Evolutionary conservation across 1,284 basidiomycete species (phyloP).

Genomic region (Athelia psychrophila): DNA sequence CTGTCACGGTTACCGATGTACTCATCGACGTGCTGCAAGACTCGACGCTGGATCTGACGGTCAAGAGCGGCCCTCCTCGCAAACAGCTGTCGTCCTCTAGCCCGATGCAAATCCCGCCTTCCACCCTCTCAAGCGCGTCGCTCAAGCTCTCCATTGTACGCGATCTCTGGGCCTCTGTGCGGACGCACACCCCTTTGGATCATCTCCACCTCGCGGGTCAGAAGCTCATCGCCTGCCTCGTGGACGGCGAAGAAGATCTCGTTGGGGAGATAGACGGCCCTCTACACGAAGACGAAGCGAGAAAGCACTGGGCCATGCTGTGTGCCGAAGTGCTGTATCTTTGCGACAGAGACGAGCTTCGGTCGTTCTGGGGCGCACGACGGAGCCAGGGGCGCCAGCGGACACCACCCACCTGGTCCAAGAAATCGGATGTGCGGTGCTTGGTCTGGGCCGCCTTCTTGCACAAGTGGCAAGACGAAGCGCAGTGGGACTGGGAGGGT

Average conservation of each 20-base stretch:
- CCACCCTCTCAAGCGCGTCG: conserved; percentile 30
- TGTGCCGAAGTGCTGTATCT: conserved; percentile 49
- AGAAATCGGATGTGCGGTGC: neutral
- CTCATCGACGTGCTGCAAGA: conserved; percentile 53
- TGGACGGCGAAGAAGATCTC: conserved; percentile 44
- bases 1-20: conserved; percentile 36
- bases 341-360: conserved; percentile 43
- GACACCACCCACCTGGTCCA: conserved; percentile 3
- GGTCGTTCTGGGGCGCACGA: conserved; percentile 50
- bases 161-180: conserved; percentile 51
- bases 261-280: conserved; percentile 38
- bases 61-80: conserved; percentile 16
- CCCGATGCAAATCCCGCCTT: neutral
- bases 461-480: conserved; percentile 17
- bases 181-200: conserved; percentile 37
- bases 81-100: conserved; percentile 1
- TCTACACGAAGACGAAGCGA: conserved; percentile 28
- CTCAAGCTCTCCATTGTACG: conserved; percentile 52
- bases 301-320: conserved; percentile 55
- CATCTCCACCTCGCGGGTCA: conserved; percentile 40
- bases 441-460: neutral
- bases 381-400: conserved; percentile 1
- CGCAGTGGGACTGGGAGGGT: conserved; percentile 55
- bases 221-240: conserved; percentile 44
- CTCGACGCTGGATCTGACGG: conserved; percentile 43